Base-by-base conservation (phyloP, 2,329 filamentous ascomycete genomes). In the Pleurostoma richardsiae region DNA sequence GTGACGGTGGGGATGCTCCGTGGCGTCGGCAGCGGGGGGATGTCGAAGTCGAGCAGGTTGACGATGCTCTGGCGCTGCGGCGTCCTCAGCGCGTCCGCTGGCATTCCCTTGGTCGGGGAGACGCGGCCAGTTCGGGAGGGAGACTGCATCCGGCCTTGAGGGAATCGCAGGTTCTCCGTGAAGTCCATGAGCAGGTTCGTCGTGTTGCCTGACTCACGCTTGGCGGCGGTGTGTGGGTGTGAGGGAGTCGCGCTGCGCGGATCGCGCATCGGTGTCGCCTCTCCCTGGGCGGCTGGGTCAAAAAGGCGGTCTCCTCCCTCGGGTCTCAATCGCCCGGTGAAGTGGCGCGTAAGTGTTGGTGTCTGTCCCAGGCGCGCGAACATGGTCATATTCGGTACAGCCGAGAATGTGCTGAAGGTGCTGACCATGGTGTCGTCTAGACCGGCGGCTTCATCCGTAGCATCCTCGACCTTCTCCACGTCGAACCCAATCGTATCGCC, bases 11-110 rank as follows among this genome's bases (percentile, higher is more conserved):
- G 94, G 36, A 97, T 80, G 46, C 90, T 96, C 51, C 92, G 84
- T 10, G 94, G 94, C 1, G 94, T 97, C 2, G 92, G 90, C 55
- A 90, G 83, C 1, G 92, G 90, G n/a, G 91, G 90, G 7, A 97
- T 86, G 58, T 97, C 94, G 61, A 95, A 94, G 66, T 95, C 90
- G 41, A 95, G 80, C 40, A 94, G 77, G 58, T 86, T 88, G 31
- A 82, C 75, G 55, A 88, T 54, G 50, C 54, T 82, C 41, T 66
- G 69, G 26, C 71, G 72, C 45, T 71, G 68, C 3, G 79, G 78
- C 1, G 79, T 80, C 5, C 64, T 65, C 10, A 60, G 55, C 5
- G 60, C 49, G 3, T 58, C 49, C 1, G 59, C 49, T 7, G 60
- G 54, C 27, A 56, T 61, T 5, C 61, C 58, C 53, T 67, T 72